A percentile compares a stretch with the other conserved stretches of the same genome.
phyloP scores from a whole-genome alignment of 2,329 filamentous ascomycete species.

The Fusarium nisikadoi region DNA sequence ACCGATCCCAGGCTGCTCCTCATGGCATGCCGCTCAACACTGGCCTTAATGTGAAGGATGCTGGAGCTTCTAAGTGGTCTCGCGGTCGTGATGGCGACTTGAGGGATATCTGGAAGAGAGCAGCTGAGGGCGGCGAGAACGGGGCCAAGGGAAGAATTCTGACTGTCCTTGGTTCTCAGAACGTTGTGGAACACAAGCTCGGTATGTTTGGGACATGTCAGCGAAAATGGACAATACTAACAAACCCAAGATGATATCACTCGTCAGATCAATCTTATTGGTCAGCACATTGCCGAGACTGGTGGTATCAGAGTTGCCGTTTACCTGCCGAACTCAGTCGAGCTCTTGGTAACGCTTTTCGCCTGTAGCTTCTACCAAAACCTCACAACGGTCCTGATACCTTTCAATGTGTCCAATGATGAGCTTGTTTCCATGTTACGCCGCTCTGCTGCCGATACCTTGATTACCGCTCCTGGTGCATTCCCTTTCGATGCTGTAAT shows the following conservation, averaged over 20 bases:
- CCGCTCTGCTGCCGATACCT: constrained; percentile 78
- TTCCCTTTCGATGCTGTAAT: constrained; percentile 81
- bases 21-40: constrained; percentile 83
- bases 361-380: constrained; percentile 87
- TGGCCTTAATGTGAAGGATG: constrained; percentile 84
- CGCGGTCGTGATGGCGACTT: constrained; percentile 88
- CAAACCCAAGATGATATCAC: constrained; percentile 71
- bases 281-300: constrained; percentile 77
- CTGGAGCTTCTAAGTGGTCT: constrained; percentile 83
- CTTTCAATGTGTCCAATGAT: constrained; percentile 79
- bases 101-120: constrained; percentile 87
- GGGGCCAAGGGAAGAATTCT: constrained; percentile 77
- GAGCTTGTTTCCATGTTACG: constrained; percentile 77
- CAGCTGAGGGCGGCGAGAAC: constrained; percentile 71
- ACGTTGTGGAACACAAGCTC: constrained; percentile 76
- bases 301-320: constrained; percentile 83
- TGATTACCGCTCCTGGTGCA: constrained; percentile 87
- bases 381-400: constrained; percentile 84
- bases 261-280: constrained; percentile 87
- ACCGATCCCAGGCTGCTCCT: constrained; percentile 84
- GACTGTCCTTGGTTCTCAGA: constrained; percentile 81
- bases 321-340: constrained; percentile 92
- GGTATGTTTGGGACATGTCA: constrained; percentile 52
- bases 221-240: constrained; percentile 10
- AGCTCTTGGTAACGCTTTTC: constrained; percentile 84